phyloP scores from a whole-genome alignment of 805 yeast genomes.

The Ogataea glucozyma region DNA sequence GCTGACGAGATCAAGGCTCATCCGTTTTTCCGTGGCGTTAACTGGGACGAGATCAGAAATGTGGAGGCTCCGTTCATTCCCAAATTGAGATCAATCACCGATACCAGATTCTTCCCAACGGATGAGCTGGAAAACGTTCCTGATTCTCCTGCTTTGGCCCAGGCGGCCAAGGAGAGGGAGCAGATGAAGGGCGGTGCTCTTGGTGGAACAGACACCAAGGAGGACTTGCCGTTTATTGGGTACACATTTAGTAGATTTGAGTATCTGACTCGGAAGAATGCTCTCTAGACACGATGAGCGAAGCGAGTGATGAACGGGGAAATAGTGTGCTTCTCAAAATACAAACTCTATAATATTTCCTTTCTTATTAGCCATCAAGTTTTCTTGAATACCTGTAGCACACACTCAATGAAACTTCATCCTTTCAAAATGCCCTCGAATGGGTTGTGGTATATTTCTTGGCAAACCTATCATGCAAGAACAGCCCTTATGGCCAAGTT shows the following conservation, averaged over 20 bases:
- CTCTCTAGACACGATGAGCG: slow-evolving; percentile 30
- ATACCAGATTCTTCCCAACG: slow-evolving; percentile 96
- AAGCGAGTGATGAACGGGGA: not conserved
- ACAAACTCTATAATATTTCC: no score
- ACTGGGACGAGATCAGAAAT: slow-evolving; percentile 84
- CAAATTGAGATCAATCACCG: slow-evolving; percentile 86
- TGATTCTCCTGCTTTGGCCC: slow-evolving; percentile 74
- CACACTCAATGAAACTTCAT: not conserved
- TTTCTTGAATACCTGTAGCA: not conserved
- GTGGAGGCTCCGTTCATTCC: slow-evolving; percentile 95
- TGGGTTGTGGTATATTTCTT: no score
- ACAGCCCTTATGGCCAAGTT: slow-evolving; percentile 37
- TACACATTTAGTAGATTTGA: slow-evolving; percentile 95
- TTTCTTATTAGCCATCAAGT: no score
- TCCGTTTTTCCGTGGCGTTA: slow-evolving; percentile 94
- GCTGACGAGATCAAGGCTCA: slow-evolving; percentile 88
- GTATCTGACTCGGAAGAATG: slow-evolving; percentile 78
- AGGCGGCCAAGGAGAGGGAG: slow-evolving; percentile 67
- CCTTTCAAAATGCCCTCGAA: no score
- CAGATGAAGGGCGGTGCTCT: slow-evolving; percentile 45
- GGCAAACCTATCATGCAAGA: no score
- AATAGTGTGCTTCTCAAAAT: no score
- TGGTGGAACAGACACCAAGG: slow-evolving; percentile 56
- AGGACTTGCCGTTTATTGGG: slow-evolving; percentile 95
- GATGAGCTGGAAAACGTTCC: slow-evolving; percentile 95